phyloP scores from a whole-genome alignment of 2,329 filamentous ascomycete species.

The Colletotrichum camelliae region DNA sequence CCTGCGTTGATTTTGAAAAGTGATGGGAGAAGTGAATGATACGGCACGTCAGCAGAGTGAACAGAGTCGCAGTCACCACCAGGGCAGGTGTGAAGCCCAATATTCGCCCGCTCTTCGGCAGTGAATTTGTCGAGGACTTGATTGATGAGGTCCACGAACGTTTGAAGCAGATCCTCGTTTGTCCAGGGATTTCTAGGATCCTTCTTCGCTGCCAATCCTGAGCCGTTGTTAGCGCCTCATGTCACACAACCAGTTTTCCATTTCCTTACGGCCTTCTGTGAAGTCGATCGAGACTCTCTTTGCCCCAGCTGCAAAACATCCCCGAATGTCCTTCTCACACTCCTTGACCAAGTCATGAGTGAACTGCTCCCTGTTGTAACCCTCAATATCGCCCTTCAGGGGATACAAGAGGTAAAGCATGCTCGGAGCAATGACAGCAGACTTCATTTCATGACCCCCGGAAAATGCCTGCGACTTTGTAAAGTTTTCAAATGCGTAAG shows the following conservation, averaged over 20 bases:
- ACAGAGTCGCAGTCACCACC: not conserved
- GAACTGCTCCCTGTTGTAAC: not conserved
- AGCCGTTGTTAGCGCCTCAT: not conserved
- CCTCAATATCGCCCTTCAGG: not conserved
- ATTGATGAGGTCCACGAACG: not conserved
- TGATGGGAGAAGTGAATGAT: not conserved
- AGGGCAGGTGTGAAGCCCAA: not conserved
- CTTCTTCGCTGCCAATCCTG: not conserved
- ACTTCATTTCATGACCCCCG: not conserved
- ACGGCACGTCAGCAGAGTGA: not conserved
- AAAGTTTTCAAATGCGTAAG: not conserved
- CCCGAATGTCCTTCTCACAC: not conserved
- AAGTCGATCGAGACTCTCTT: not conserved
- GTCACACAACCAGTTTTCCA: fast-evolving
- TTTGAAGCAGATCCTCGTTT: not conserved
- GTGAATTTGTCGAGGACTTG: not conserved
- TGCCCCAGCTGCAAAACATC: not conserved
- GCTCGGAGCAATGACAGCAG: not conserved
- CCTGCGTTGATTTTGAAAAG: not conserved
- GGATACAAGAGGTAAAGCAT: not conserved
- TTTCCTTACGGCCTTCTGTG: not conserved
- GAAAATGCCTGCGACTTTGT: not conserved
- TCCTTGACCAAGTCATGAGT: not conserved
- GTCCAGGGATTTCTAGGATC: not conserved
- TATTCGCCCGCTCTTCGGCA: not conserved